These are phyloP conservation scores for Aurifilum marmelostoma DNA, from an alignment of 2,329 filamentous ascomycete genomes.

Conservation along the genomic window DNA sequence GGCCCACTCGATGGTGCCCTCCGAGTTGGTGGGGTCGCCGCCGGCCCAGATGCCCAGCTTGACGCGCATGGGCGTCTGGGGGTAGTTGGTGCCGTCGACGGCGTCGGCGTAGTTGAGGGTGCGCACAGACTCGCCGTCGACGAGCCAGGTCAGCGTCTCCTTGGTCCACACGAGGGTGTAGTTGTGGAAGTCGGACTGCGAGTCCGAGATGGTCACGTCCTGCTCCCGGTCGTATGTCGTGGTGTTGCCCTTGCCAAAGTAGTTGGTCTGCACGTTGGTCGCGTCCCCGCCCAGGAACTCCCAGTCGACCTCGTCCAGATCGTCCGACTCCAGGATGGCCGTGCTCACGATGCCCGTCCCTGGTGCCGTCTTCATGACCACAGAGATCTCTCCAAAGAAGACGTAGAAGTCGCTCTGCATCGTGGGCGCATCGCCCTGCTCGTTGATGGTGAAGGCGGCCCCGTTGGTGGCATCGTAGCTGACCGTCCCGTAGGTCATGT, in stretches of 20 bases:
- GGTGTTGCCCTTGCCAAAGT: constrained; percentile 74
- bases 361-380: constrained; percentile 70
- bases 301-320: constrained; percentile 82
- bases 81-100: constrained; percentile 61
- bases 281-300: constrained; percentile 76
- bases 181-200: constrained; percentile 60
- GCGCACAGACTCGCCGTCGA: constrained; percentile 65
- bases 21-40: constrained; percentile 58
- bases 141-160: constrained; percentile 64
- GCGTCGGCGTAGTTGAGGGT: constrained; percentile 64
- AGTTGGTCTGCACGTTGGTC: constrained; percentile 79
- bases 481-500: constrained; percentile 34
- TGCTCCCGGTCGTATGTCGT: constrained; percentile 66
- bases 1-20: constrained; percentile 73
- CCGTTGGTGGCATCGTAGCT: constrained; percentile 36
- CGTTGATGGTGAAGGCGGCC: constrained; percentile 57
- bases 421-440: constrained; percentile 59
- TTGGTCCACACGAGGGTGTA: constrained; percentile 72
- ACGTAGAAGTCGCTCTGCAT: constrained; percentile 77
- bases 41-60: constrained; percentile 71
- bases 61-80: constrained; percentile 74
- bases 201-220: constrained; percentile 55
- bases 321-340: constrained; percentile 74
- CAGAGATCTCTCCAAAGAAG: constrained; percentile 79
- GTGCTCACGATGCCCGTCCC: constrained; percentile 78